Percentiles rank a stretch among this genome's conserved stretches.
phyloP scores from a whole-genome alignment of 1,284 basidiomycete genomes.

The Takashimella tepidaria region DNA sequence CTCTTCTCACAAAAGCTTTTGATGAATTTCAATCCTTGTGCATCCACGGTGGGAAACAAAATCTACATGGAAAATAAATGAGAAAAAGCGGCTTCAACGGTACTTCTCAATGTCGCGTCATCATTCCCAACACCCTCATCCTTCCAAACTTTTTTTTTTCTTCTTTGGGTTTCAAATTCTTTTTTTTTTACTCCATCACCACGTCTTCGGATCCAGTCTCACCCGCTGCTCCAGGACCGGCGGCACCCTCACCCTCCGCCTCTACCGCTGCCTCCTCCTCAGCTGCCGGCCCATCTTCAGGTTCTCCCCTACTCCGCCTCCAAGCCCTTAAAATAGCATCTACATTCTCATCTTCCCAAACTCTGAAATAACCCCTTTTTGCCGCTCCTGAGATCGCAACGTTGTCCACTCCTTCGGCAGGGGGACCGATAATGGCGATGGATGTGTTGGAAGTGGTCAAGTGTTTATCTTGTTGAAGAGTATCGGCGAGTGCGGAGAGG shows the following conservation, averaged over 20 bases:
- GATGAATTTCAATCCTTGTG: no score
- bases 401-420: slow-evolving; percentile 27
- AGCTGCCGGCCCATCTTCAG: slow-evolving; percentile 41
- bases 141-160: no score
- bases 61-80: no score
- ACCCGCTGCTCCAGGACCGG: slow-evolving; percentile 2
- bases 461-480: slow-evolving; percentile 94
- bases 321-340: slow-evolving; percentile 61
- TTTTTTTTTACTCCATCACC: slow-evolving; percentile 1
- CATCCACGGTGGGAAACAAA: no score
- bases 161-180: no score
- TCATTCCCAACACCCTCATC: no score
- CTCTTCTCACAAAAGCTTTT: no score
- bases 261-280: slow-evolving; percentile 15
- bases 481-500: slow-evolving; percentile 85
- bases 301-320: slow-evolving; percentile 44
- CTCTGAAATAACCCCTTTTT: slow-evolving; percentile 39
- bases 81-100: no score
- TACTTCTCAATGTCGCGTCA: no score
- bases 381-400: slow-evolving; percentile 29
- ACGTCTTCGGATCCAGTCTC: slow-evolving; percentile 2
- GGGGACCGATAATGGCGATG: slow-evolving; percentile 78
- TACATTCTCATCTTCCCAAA: slow-evolving; percentile 55
- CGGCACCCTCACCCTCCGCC: slow-evolving; percentile 9
- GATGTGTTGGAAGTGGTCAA: slow-evolving; percentile 87